Percentiles rank a stretch among this genome's conserved stretches.
Evolutionary conservation across 164 flowering plant species (phyloP).

Genomic region (Chloranthus sessilifolius): DNA sequence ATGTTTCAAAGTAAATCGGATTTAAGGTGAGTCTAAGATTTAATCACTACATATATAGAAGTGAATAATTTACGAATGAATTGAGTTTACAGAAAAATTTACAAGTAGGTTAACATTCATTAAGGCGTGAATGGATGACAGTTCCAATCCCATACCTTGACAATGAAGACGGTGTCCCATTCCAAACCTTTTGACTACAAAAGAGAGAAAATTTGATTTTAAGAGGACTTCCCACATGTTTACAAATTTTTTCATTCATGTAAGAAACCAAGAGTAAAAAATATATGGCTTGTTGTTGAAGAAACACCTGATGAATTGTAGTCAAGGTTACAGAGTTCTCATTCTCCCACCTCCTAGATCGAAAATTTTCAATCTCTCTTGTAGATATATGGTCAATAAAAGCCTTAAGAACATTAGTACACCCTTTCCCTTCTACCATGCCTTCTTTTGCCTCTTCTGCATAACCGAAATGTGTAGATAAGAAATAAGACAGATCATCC

Average conservation of each 20-base stretch:
- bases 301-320: constrained; percentile 90
- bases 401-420: constrained; percentile 44
- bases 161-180: constrained; percentile 93
- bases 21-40: too few species aligned
- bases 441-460: constrained; percentile 17
- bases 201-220: too few species aligned
- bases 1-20: too few species aligned
- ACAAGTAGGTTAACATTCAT: too few species aligned
- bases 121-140: background rate
- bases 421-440: constrained; percentile 40
- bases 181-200: constrained; percentile 97
- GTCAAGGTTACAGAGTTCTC: constrained; percentile 78
- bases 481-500: constrained; percentile 82
- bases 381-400: constrained; percentile 62
- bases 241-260: background rate
- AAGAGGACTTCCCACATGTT: too few species aligned
- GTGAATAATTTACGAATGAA: too few species aligned
- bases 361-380: constrained; percentile 75
- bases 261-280: background rate
- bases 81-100: too few species aligned
- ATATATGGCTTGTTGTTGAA: background rate
- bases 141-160: constrained; percentile 52
- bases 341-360: constrained; percentile 67
- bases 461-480: constrained; percentile 31
- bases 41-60: too few species aligned